Percentiles rank a stretch among this genome's conserved stretches.
phyloP scores from a whole-genome alignment of 1,284 basidiomycete genomes.

The Uromyces viciae-fabae region DNA sequence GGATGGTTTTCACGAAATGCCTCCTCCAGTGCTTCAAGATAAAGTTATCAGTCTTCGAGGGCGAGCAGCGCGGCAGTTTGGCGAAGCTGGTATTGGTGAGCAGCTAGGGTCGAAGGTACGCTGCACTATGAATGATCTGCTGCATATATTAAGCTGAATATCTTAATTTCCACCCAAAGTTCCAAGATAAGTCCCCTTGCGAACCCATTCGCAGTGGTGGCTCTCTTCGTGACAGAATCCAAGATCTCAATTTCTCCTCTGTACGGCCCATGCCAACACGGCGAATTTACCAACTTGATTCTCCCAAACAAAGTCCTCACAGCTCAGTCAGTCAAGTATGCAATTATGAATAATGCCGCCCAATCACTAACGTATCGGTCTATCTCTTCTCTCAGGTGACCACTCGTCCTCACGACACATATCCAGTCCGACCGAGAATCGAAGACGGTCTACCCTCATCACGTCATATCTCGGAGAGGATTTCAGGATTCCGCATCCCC shows the following conservation, averaged over 20 bases:
- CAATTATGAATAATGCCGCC: too few relatives aligned
- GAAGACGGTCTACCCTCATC: neutral
- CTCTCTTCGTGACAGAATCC: slow-evolving; percentile 41
- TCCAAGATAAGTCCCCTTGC: neutral
- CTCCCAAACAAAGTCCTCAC: neutral
- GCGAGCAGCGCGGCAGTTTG: slow-evolving; percentile 19
- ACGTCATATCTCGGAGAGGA: slow-evolving; percentile 37
- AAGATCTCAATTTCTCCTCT: slow-evolving; percentile 31
- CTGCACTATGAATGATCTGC: neutral
- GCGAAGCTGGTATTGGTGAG: neutral
- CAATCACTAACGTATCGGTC: too few relatives aligned
- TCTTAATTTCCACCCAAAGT: neutral
- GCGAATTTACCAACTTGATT: neutral
- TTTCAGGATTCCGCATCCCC: slow-evolving; percentile 8
- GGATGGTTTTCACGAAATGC: neutral
- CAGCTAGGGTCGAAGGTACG: neutral
- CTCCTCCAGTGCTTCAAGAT: neutral
- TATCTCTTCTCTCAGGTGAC: neutral
- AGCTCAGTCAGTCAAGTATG: neutral
- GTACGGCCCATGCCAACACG: neutral
- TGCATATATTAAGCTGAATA: neutral
- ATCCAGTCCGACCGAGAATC: neutral
- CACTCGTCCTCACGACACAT: neutral
- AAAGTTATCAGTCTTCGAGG: slow-evolving; percentile 41
- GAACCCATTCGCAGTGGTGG: neutral